Conservation (phyloP, 306 rosid species). For the Glycyrrhiza uralensis region DNA sequence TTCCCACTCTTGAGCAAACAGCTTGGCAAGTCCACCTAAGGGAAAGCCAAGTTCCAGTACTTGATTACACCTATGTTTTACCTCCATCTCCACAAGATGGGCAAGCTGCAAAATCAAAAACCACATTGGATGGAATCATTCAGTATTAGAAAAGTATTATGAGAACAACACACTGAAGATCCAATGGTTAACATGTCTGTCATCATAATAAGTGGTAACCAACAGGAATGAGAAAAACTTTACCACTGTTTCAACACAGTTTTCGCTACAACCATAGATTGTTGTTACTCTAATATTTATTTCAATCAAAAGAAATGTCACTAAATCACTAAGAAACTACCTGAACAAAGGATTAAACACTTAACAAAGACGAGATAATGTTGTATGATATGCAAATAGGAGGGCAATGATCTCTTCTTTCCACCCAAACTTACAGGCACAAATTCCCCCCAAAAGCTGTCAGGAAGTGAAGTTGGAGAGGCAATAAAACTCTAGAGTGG, state of each 20-base stretch:
- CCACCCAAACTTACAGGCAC: neutral
- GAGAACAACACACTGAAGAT: neutral
- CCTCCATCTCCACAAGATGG: conserved; percentile 95
- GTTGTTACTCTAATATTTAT: neutral
- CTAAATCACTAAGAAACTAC: neutral
- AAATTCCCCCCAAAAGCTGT: neutral
- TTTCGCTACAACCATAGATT: neutral
- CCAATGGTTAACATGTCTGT: neutral
- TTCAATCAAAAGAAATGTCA: neutral
- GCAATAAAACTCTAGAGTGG: neutral
- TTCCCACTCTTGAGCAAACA: conserved; percentile 99
- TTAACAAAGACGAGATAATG: neutral
- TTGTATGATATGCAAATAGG: neutral
- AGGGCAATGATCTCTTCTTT: neutral
- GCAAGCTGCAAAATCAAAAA: conserved; percentile 67
- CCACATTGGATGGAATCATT: neutral
- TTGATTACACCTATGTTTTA: conserved; percentile 92
- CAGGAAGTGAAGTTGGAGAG: neutral
- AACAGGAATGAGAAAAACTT: too few species aligned
- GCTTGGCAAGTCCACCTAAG: conserved; percentile 83
- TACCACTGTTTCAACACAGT: neutral
- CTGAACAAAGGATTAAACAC: neutral
- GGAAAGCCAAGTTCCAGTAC: conserved; percentile 87
- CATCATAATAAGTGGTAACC: too few species aligned
- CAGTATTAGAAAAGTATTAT: neutral